These are phyloP conservation scores for Xylaria sp. DNA, from an alignment of 2,329 filamentous ascomycete genomes.

Conservation along the genomic window DNA sequence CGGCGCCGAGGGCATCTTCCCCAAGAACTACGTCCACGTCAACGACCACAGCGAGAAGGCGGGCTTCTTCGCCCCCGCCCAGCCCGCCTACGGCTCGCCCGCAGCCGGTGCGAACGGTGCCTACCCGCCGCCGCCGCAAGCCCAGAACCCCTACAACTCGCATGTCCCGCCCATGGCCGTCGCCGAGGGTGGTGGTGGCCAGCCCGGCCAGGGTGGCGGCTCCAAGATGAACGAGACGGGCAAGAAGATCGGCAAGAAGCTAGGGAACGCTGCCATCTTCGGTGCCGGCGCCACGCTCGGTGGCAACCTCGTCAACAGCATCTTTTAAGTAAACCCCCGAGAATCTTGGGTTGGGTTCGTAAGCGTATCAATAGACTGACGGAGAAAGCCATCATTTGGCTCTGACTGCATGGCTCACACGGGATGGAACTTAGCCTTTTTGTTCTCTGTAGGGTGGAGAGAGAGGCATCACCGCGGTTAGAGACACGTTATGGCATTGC, in stretches of 20 bases:
- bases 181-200: conserved; percentile 62
- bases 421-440: background rate
- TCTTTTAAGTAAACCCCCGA: conserved; percentile 69
- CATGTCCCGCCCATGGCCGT: conserved; percentile 81
- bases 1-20: conserved; percentile 90
- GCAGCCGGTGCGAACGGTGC: conserved; percentile 49
- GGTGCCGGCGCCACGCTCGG: conserved; percentile 93
- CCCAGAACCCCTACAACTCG: conserved; percentile 72
- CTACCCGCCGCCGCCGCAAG: conserved; percentile 56
- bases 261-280: conserved; percentile 86
- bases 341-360: background rate
- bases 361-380: background rate
- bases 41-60: conserved; percentile 70
- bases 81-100: conserved; percentile 47
- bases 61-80: conserved; percentile 49
- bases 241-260: conserved; percentile 97
- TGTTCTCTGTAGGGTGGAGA: background rate
- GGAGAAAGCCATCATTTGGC: background rate
- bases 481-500: conserved; percentile 13
- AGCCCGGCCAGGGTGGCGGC: conserved; percentile 49
- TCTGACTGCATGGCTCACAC: background rate
- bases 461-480: too few species aligned
- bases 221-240: conserved; percentile 77
- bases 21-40: conserved; percentile 85
- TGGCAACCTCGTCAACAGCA: conserved; percentile 88